Percentiles rank a stretch among this genome's conserved stretches.
These are phyloP conservation scores for Neurospora sp. DNA, from an alignment of 495 filamentous ascomycete genomes.

Conservation along the genomic window DNA sequence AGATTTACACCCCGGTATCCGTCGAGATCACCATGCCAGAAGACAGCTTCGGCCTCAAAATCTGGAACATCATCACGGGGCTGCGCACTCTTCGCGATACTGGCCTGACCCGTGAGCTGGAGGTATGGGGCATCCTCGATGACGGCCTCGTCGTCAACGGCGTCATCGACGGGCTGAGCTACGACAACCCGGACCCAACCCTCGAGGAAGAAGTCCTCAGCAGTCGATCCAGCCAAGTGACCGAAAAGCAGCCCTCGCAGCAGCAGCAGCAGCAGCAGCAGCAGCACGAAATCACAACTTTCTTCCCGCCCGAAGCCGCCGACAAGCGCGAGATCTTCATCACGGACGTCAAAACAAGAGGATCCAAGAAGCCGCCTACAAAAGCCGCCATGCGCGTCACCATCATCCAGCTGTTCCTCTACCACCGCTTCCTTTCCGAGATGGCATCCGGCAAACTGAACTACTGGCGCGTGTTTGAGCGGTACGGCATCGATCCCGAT, in stretches of 20 bases:
- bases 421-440: constrained; percentile 72
- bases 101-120: constrained; percentile 79
- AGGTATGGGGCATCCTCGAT: constrained; percentile 74
- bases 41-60: constrained; percentile 67
- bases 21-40: constrained; percentile 67
- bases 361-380: constrained; percentile 48
- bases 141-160: constrained; percentile 81
- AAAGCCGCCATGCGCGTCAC: constrained; percentile 65
- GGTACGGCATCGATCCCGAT: constrained; percentile 56
- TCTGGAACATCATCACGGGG: constrained; percentile 92
- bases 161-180: constrained; percentile 79
- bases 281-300: constrained; percentile 14
- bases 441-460: constrained; percentile 64
- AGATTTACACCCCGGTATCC: constrained; percentile 66
- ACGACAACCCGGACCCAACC: constrained; percentile 59
- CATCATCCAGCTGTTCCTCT: constrained; percentile 79
- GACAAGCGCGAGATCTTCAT: constrained; percentile 50
- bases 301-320: constrained; percentile 3
- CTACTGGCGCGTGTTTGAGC: constrained; percentile 52
- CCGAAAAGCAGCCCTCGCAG: constrained; percentile 7
- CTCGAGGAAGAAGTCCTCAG: constrained; percentile 46
- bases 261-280: constrained; percentile 21
- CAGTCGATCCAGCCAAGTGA: constrained; percentile 15
- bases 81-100: constrained; percentile 63
- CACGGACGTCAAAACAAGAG: constrained; percentile 82